A percentile compares a stretch with the other conserved stretches of the same genome.
phyloP scores from a whole-genome alignment of 2,329 filamentous ascomycete genomes.

The Fusarium sp. region DNA sequence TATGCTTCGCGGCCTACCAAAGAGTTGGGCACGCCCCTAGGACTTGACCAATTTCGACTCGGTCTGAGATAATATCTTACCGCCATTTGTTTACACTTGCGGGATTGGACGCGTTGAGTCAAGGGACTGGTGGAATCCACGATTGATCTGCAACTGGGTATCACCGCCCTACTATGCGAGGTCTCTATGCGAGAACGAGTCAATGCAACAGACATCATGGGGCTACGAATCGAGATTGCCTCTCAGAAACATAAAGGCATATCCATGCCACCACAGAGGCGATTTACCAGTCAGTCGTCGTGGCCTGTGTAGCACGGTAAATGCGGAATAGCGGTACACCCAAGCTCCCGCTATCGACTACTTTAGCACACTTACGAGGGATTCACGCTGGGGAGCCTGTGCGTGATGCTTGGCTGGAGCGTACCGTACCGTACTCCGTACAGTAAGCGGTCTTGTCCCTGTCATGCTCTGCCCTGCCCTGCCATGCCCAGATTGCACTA shows the following conservation, averaged over 20 bases:
- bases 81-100: conserved; percentile 10
- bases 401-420: conserved; percentile 11
- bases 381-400: conserved; percentile 1
- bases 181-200: background rate
- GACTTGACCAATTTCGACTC: background rate
- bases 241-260: background rate
- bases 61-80: conserved; percentile 22
- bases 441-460: background rate
- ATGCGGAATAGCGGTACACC: conserved; percentile 15
- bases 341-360: conserved; percentile 17
- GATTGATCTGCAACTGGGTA: background rate
- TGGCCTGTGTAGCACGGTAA: background rate
- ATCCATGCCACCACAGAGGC: background rate
- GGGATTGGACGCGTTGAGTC: background rate
- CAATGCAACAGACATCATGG: conserved; percentile 1
- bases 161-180: background rate
- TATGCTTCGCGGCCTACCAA: background rate
- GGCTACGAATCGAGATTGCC: conserved; percentile 7
- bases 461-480: background rate
- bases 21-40: background rate
- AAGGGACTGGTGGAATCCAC: conserved; percentile 2
- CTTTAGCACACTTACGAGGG: conserved; percentile 7
- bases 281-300: conserved; percentile 10
- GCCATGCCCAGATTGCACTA: background rate
- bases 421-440: background rate